Percentiles rank a stretch among this genome's conserved stretches.
Evolutionary conservation across 352 stramenopile genomes (phyloP).

Genomic region (Globisporangium megalacanthum): DNA sequence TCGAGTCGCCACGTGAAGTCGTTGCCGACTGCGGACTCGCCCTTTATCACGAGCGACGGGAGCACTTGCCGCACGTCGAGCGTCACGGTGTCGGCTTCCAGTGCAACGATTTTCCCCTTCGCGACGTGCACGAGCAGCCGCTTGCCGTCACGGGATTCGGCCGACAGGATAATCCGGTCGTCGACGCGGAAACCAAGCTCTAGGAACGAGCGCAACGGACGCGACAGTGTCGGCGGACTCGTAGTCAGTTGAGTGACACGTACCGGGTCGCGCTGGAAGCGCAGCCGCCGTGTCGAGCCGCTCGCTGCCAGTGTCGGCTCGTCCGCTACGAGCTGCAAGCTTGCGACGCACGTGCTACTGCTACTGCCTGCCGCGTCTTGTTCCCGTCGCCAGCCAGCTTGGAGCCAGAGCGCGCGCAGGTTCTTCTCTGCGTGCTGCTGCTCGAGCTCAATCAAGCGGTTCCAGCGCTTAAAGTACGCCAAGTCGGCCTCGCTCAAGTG

Average conservation of each 20-base stretch:
- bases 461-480: constrained; percentile 73
- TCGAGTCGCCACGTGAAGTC: constrained; percentile 72
- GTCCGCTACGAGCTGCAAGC: constrained; percentile 44
- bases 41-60: constrained; percentile 46
- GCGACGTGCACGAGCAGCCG: constrained; percentile 61
- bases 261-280: constrained; percentile 40
- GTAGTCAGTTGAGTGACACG: constrained; percentile 1
- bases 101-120: constrained; percentile 34
- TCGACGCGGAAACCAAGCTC: constrained; percentile 58
- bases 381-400: constrained; percentile 55
- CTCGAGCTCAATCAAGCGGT: constrained; percentile 64
- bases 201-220: constrained; percentile 27
- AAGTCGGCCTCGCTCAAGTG: constrained; percentile 52
- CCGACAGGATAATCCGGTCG: constrained; percentile 70
- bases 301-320: constrained; percentile 26
- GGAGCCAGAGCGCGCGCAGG: constrained; percentile 60
- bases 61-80: constrained; percentile 57
- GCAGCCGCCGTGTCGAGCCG: constrained; percentile 30
- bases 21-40: constrained; percentile 51
- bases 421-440: constrained; percentile 69
- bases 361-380: constrained; percentile 19
- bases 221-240: not conserved
- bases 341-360: constrained; percentile 47
- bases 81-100: constrained; percentile 41
- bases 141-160: constrained; percentile 61